These are phyloP conservation scores for Nephelium lappaceum DNA, from an alignment of 345 rosid genomes.

Conservation along the genomic window DNA sequence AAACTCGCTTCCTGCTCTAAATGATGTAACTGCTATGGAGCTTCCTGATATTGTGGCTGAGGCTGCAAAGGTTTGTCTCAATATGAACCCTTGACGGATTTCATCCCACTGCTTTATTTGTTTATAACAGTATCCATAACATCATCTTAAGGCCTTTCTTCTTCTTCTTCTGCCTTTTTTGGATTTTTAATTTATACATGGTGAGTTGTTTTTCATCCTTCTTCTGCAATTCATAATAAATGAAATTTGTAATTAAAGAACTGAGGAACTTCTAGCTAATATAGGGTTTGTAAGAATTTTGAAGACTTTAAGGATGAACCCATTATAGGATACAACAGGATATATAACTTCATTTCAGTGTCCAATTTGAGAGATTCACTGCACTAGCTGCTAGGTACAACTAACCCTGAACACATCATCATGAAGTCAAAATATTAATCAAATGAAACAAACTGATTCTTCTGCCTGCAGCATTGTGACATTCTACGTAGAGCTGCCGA, in stretches of 20 bases:
- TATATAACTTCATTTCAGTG: background rate
- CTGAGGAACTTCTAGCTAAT: background rate
- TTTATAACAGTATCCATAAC: background rate
- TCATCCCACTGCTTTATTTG: background rate
- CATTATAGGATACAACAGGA: background rate
- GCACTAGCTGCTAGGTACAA: background rate
- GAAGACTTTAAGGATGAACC: background rate
- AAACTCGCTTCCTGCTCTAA: conserved; percentile 95
- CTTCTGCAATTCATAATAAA: background rate
- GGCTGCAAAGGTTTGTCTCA: conserved; percentile 85
- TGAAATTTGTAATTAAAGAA: conserved; percentile 1
- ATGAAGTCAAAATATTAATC: background rate
- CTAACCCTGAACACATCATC: background rate
- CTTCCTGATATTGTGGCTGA: conserved; percentile 94
- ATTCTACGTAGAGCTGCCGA: conserved; percentile 95
- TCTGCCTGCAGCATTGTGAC: conserved; percentile 77
- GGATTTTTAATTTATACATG: background rate
- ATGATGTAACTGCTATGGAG: conserved; percentile 97
- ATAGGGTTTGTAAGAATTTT: background rate
- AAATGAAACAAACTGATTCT: conserved; percentile 20
- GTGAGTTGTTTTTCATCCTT: background rate
- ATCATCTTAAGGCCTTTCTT: background rate
- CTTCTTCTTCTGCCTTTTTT: background rate
- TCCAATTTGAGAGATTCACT: background rate
- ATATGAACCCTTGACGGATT: conserved; percentile 8